phyloP scores from a whole-genome alignment of 1,284 basidiomycete genomes.

The Thelephora terrestris region DNA sequence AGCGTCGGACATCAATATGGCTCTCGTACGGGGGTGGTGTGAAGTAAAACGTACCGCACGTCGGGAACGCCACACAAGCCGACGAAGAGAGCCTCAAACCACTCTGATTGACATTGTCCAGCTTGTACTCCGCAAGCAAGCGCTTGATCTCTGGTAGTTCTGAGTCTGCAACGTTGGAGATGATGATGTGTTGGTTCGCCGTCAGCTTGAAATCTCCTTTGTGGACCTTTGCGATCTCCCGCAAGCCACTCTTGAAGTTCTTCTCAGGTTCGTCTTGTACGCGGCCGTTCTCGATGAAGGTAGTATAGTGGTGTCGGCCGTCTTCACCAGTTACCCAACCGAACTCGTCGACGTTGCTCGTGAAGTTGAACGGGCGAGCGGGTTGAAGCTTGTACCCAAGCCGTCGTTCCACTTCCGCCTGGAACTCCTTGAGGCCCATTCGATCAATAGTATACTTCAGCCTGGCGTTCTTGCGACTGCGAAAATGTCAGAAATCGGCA shows the following conservation, averaged over 20 bases:
- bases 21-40: background rate
- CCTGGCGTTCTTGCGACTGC: slow-evolving; percentile 61
- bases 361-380: slow-evolving; percentile 73
- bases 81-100: slow-evolving; percentile 81
- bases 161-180: slow-evolving; percentile 74
- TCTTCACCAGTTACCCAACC: slow-evolving; percentile 89
- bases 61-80: slow-evolving; percentile 97
- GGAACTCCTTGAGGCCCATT: slow-evolving; percentile 83
- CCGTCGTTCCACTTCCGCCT: slow-evolving; percentile 82
- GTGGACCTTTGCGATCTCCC: slow-evolving; percentile 90
- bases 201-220: slow-evolving; percentile 91
- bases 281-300: slow-evolving; percentile 97
- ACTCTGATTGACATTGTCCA: slow-evolving; percentile 81
- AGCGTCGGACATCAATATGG: too few relatives aligned
- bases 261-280: slow-evolving; percentile 86
- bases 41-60: slow-evolving; percentile 55
- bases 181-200: slow-evolving; percentile 90
- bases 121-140: slow-evolving; percentile 78
- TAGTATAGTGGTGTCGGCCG: slow-evolving; percentile 86
- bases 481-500: too few relatives aligned
- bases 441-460: slow-evolving; percentile 97
- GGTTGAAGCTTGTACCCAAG: slow-evolving; percentile 76
- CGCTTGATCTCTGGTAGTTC: slow-evolving; percentile 73
- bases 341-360: slow-evolving; percentile 88
- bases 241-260: slow-evolving; percentile 89